Evolutionary conservation across 2,329 filamentous ascomycete genomes (phyloP).

Genomic region (Neospermospora avenae): DNA sequence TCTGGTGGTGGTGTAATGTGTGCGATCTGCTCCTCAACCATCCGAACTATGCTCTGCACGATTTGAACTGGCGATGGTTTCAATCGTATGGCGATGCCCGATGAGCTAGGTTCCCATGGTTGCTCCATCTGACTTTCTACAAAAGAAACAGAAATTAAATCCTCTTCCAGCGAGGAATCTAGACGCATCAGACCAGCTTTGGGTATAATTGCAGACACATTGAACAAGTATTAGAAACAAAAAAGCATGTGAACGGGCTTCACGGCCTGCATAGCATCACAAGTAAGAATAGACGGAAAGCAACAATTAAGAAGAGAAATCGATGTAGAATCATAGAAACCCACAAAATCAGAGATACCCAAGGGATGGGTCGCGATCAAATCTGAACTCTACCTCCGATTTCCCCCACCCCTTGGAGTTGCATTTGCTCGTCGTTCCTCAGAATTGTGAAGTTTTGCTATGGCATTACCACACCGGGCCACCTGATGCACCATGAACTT

Average conservation of each 20-base stretch:
- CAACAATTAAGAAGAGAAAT: not conserved
- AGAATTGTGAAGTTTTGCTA: conserved; percentile 18
- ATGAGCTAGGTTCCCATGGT: conserved; percentile 14
- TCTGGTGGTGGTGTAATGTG: conserved; percentile 28
- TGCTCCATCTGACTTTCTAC: conserved; percentile 21
- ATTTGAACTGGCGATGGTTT: conserved; percentile 4
- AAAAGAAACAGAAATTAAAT: conserved; percentile 12
- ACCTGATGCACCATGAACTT: conserved; percentile 19
- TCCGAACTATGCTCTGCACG: conserved; percentile 5
- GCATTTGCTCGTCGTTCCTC: conserved; percentile 1
- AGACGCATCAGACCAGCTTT: conserved; percentile 17
- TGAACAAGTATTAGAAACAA: conserved; percentile 14
- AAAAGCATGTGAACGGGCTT: conserved; percentile 18
- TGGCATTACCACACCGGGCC: conserved; percentile 20
- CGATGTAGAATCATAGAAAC: not conserved
- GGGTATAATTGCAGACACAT: conserved; percentile 1
- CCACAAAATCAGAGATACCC: conserved; percentile 2
- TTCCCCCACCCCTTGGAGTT: not conserved
- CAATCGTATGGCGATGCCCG: conserved; percentile 1
- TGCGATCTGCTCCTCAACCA: conserved; percentile 17
- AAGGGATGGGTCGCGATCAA: conserved; percentile 4
- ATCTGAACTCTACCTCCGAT: conserved; percentile 3
- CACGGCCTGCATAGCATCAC: conserved; percentile 25
- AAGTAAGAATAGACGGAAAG: conserved; percentile 7
- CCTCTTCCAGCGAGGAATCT: conserved; percentile 28